These are phyloP conservation scores for Trametes elegans DNA, from an alignment of 768 basidiomycete species.

Conservation along the genomic window DNA sequence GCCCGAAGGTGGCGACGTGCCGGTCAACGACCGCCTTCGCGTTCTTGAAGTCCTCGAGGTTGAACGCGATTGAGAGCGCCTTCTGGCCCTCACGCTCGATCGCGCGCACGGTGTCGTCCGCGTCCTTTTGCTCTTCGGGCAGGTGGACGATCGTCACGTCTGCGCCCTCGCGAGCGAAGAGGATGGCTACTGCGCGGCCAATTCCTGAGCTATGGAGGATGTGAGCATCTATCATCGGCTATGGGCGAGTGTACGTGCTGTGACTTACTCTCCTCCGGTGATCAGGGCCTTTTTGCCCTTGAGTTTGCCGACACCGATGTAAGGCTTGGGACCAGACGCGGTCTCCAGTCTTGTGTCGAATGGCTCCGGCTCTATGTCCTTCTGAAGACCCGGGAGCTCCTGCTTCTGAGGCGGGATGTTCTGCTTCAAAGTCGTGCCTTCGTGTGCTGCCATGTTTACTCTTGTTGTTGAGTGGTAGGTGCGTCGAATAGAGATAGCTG, in stretches of 20 bases:
- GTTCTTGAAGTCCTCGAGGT: slow-evolving; percentile 46
- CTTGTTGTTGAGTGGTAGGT: not conserved
- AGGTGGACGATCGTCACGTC: slow-evolving; percentile 55
- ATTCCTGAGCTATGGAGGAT: slow-evolving; percentile 41
- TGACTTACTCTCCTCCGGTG: slow-evolving; percentile 24
- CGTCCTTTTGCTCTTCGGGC: slow-evolving; percentile 54
- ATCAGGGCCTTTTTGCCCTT: slow-evolving; percentile 25
- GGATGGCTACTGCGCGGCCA: slow-evolving; percentile 47
- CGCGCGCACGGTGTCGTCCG: slow-evolving; percentile 45
- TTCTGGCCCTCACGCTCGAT: slow-evolving; percentile 43
- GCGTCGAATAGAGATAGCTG: not conserved
- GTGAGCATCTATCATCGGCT: not conserved
- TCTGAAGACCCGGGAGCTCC: slow-evolving; percentile 48
- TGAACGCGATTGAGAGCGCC: slow-evolving; percentile 36
- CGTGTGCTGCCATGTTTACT: slow-evolving; percentile 9
- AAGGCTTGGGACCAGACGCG: slow-evolving; percentile 47
- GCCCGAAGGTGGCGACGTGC: slow-evolving; percentile 45
- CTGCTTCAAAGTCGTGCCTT: slow-evolving; percentile 23
- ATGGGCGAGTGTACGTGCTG: not conserved
- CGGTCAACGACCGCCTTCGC: slow-evolving; percentile 37
- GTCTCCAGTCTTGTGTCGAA: slow-evolving; percentile 46
- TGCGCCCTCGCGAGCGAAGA: slow-evolving; percentile 53
- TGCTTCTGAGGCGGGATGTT: slow-evolving; percentile 40
- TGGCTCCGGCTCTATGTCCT: slow-evolving; percentile 41
- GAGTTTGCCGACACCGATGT: slow-evolving; percentile 48